Base-by-base conservation (phyloP, 208 protist genomes). In the Tritrichomonas musculus region DNA sequence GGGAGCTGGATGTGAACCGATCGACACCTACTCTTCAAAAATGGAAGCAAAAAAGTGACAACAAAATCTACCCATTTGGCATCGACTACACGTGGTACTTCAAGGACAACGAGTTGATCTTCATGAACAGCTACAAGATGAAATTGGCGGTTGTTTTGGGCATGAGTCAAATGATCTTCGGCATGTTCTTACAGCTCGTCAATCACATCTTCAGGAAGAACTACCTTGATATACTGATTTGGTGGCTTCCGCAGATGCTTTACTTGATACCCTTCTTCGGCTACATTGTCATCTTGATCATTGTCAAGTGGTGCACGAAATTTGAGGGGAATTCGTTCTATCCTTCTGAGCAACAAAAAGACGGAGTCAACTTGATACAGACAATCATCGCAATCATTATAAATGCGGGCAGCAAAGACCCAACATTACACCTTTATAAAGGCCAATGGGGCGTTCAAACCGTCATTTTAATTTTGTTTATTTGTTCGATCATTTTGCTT, bases 71-170 rank as follows among this genome's bases (percentile, higher is more conserved):
- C 39, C 94, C 94, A 77, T 96, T 96, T 82, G 96, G 96, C 77
- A 94, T 97, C 27, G 96, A 97, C 93, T 95, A 95, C 64, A 92
- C 92, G 5, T 95, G 94, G 94, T 92, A 94, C 47, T 72, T 82
- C 53, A 73, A 93, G 13, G 96, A 98, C 27, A 99, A 99, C 95
- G 97, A 98, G 93, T 95, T 99, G 25, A 96, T 97, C 50, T 98
- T 98, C 95, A 97, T 97, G 94, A 99, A 99, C 96, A 98, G 97
- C 25, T 96, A 99, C 93, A 99, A 99, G 95, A 99, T 99, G 98
- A 99, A 99, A 95, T 95, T 98, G 69, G 97, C 98, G 44, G 97
- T 99, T 53, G 96, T 99, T 57, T 98, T 93, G 47, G 95, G 95
- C 55, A 93, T 95, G 33, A 1, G 92, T 27, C 92, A 97, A 95